Base-by-base conservation (phyloP, 1,284 basidiomycete genomes). In the Ustilago trichophora region DNA sequence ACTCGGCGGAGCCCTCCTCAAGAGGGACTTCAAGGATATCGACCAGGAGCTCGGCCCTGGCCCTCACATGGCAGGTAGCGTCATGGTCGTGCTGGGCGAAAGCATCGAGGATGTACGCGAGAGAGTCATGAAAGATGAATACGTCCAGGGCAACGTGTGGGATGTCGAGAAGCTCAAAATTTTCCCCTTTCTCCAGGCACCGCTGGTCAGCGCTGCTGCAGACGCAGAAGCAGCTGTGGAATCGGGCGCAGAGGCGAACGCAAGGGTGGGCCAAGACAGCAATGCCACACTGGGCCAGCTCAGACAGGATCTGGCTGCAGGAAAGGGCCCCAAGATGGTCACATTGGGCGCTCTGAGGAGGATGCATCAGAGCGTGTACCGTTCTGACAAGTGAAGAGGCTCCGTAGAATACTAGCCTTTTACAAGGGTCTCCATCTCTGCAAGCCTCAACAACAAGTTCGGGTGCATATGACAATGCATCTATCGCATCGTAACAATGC, bases 101-200 rank as follows among this genome's bases (percentile, higher is more conserved):
- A 75, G 71, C 33, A 47, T 75, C 27, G 46, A 72, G 25, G 73
- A 75, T 45, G 73, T 73, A 5, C 43, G 46, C 7, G 19, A 32
- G 15, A 46, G 72, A 6, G 47, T 75, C 18, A 37, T 53, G 52
- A 44, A 72, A 50, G 73, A 75, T 44, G 72, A 73, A 31, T 75
- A 75, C 31, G 52, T 66, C 4, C 43, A 53, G 37, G 67, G 64
- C 3, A 54, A 55, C 15, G 73, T 73, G 16, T 75, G 65, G 63
- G 64, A 75, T 46, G 31, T 53, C 15, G 54, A 59, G 13, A 57
- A 35, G 51, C 29, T 72, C 43, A 58, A 57, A 42, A 72, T 75
- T 35, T 70, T 43, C 22, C 73, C 73, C 6, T 72, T 75, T 42
- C 29, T 75, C 15, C 70, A 70, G 43, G 71, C 73, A 3, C 59